Conservation (phyloP, 2,329 filamentous ascomycete species). For the Phyllosticta paracitricarpa region DNA sequence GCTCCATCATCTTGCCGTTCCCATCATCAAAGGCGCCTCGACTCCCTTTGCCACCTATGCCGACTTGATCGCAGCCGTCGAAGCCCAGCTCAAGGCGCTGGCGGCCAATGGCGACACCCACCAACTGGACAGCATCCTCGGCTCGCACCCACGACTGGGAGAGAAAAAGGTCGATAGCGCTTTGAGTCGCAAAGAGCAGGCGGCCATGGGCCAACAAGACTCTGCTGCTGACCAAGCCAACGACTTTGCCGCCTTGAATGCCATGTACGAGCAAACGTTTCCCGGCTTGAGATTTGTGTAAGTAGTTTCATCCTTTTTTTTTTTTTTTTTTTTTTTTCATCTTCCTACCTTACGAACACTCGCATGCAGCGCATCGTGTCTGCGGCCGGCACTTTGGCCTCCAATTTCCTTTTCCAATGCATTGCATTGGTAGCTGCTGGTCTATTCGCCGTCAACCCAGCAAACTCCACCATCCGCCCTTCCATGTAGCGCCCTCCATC, state of each 20-base stretch:
- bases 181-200: constrained; percentile 73
- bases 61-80: constrained; percentile 58
- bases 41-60: constrained; percentile 54
- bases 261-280: constrained; percentile 69
- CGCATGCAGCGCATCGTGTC: neutral
- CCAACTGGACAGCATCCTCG: constrained; percentile 62
- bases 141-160: constrained; percentile 74
- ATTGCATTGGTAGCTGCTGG: too few species aligned
- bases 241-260: constrained; percentile 46
- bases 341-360: too few species aligned
- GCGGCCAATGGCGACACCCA: constrained; percentile 35
- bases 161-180: constrained; percentile 73
- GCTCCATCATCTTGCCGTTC: constrained; percentile 62
- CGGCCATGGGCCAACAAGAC: constrained; percentile 49
- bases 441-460: too few species aligned
- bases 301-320: constrained; percentile 12
- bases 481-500: neutral
- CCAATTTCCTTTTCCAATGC: neutral
- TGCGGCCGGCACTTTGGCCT: neutral
- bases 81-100: constrained; percentile 46
- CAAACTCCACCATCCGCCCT: neutral
- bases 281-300: constrained; percentile 75
- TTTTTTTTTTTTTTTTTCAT: neutral
- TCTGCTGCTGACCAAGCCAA: constrained; percentile 28
- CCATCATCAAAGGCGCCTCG: constrained; percentile 47